Evolutionary conservation across 1,139 yeast genomes (phyloP).

Genomic region (Candida buenavistaensis): DNA sequence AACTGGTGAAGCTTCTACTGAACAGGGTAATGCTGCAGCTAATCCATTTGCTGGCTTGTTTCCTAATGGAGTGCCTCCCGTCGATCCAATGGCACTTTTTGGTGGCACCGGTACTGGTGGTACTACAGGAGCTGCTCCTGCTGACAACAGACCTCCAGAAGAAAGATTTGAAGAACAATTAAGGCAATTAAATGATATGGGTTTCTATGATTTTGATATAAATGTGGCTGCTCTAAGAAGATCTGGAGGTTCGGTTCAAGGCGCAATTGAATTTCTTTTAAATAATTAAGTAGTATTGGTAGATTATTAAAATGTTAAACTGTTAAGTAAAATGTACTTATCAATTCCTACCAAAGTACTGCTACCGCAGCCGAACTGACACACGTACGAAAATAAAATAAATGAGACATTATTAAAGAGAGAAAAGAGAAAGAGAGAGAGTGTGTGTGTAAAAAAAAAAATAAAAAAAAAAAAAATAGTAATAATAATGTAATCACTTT

Average conservation of each 20-base stretch:
- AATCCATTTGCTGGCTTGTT: constrained; percentile 56
- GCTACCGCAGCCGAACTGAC: too few relatives aligned
- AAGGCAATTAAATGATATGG: constrained; percentile 94
- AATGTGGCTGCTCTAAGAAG: constrained; percentile 91
- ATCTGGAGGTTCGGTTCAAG: constrained; percentile 96
- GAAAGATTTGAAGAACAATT: constrained; percentile 89
- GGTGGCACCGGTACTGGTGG: constrained; percentile 37
- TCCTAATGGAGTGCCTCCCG: constrained; percentile 37
- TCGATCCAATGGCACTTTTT: constrained; percentile 47
- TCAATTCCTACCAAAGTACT: too few relatives aligned
- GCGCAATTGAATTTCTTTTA: constrained; percentile 87
- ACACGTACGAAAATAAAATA: too few relatives aligned
- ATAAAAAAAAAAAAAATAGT: constrained; percentile 3
- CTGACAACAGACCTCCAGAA: constrained; percentile 91
- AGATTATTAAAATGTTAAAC: too few relatives aligned
- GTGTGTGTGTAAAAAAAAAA: background rate
- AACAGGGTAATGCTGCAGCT: constrained; percentile 34
- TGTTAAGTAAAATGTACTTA: too few relatives aligned
- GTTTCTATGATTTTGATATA: constrained; percentile 89
- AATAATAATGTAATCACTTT: constrained; percentile 1
- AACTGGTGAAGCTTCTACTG: constrained; percentile 14
- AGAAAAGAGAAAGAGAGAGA: background rate
- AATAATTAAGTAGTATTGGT: constrained; percentile 27
- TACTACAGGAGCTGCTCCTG: constrained; percentile 42
- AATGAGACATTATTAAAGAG: too few relatives aligned